Conservation (phyloP, 140 eudicot species). For the Anethum foeniculum region DNA sequence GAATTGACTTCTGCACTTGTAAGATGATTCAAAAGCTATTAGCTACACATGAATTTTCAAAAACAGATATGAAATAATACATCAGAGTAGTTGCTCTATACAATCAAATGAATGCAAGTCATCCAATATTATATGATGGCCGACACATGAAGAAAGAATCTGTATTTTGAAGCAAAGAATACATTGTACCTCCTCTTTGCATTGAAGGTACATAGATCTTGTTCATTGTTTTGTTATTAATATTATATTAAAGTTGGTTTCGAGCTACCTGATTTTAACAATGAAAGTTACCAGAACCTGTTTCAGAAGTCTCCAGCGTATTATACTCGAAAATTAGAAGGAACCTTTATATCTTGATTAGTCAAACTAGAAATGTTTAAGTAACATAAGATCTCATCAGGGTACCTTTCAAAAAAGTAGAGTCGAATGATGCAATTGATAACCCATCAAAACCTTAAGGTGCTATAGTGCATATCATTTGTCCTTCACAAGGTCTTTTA, state of each 20-base stretch:
- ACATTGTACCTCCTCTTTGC: not conserved
- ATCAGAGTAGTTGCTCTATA: not conserved
- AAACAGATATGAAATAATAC: not conserved
- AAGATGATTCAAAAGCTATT: not conserved
- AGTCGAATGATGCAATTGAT: not conserved
- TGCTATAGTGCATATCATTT: not conserved
- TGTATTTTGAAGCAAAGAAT: not conserved
- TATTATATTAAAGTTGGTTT: not conserved
- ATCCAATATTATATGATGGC: not conserved
- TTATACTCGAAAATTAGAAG: not conserved
- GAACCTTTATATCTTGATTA: not conserved
- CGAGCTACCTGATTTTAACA: not conserved
- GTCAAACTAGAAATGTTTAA: not conserved
- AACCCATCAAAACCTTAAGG: not conserved
- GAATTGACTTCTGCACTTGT: not conserved
- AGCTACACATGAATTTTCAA: not conserved
- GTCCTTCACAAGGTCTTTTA: not conserved
- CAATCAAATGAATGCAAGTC: not conserved
- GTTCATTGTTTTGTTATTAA: not conserved
- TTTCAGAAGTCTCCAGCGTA: not conserved
- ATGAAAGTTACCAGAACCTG: not conserved
- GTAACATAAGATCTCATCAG: not conserved
- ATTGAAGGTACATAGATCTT: too few relatives aligned
- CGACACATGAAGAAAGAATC: not conserved
- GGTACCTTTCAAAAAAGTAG: not conserved